Conservation (phyloP, 192 early-diverging fungal species). For the Ambispora gerdemannii region DNA sequence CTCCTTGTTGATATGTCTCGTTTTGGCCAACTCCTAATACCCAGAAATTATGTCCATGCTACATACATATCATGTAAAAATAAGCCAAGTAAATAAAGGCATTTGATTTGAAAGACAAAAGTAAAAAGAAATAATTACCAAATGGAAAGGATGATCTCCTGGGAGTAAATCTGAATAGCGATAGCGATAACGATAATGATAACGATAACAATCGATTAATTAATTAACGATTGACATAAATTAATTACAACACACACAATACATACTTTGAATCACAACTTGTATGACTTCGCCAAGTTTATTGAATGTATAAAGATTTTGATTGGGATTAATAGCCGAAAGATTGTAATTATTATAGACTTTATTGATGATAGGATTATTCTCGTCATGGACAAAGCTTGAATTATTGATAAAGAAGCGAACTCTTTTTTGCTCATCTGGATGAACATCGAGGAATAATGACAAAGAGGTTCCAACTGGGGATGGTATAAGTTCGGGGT, state of each 20-base stretch:
- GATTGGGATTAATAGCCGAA: too few relatives aligned
- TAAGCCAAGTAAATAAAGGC: not conserved
- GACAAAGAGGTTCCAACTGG: not conserved
- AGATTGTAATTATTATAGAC: too few relatives aligned
- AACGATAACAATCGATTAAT: too few relatives aligned
- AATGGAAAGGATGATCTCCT: conserved; percentile 33
- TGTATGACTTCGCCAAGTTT: too few relatives aligned
- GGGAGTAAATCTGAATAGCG: too few relatives aligned
- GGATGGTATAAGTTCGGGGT: too few relatives aligned
- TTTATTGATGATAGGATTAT: conserved; percentile 67
- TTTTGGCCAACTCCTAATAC: conserved; percentile 36
- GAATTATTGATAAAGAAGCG: conserved; percentile 2
- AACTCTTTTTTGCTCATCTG: not conserved
- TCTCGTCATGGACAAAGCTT: conserved; percentile 59
- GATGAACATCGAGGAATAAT: conserved; percentile 22
- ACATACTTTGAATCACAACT: too few relatives aligned
- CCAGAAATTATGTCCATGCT: conserved; percentile 48
- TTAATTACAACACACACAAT: too few relatives aligned
- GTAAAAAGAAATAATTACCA: conserved; percentile 4
- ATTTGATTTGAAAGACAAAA: too few relatives aligned
- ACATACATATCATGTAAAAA: not conserved
- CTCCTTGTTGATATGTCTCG: conserved; percentile 29
- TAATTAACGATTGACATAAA: too few relatives aligned
- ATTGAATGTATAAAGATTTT: too few relatives aligned
- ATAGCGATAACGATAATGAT: too few relatives aligned